phyloP scores from a whole-genome alignment of 2,329 filamentous ascomycete species.

The Plenodomus biglobosus region DNA sequence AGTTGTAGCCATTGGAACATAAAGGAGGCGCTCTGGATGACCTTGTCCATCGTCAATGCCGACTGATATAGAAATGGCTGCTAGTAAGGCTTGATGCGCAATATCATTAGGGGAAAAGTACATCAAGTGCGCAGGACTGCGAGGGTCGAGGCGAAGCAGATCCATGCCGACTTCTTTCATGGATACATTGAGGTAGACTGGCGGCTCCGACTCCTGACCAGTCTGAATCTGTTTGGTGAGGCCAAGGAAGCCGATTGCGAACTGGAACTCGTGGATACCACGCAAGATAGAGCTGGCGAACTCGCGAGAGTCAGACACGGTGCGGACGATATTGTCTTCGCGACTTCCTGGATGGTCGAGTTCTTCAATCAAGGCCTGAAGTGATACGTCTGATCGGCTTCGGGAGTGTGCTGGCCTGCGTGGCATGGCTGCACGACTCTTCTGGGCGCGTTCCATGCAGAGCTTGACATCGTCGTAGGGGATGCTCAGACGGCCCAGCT shows the following conservation, averaged over 20 bases:
- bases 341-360: constrained; percentile 67
- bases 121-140: constrained; percentile 94
- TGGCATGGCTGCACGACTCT: constrained; percentile 39
- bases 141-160: constrained; percentile 84
- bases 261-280: constrained; percentile 94
- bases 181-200: constrained; percentile 79
- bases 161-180: constrained; percentile 98
- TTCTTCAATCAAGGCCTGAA: constrained; percentile 75
- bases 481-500: constrained; percentile 85
- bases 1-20: constrained; percentile 96
- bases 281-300: constrained; percentile 86
- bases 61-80: constrained; percentile 87
- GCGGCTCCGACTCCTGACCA: constrained; percentile 66
- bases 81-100: constrained; percentile 90
- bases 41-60: constrained; percentile 88
- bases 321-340: constrained; percentile 71
- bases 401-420: constrained; percentile 20
- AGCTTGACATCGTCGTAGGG: constrained; percentile 82
- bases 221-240: constrained; percentile 77
- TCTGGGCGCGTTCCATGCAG: constrained; percentile 60
- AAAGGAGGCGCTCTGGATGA: constrained; percentile 82
- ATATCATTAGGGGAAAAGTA: constrained; percentile 93
- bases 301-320: constrained; percentile 88
- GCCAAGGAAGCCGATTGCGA: constrained; percentile 88
- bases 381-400: constrained; percentile 59